Evolutionary conservation across 1,284 basidiomycete species (phyloP), one percentile per base, ranked within the genome.

Genomic region (Acaromyces ingoldii): DNA sequence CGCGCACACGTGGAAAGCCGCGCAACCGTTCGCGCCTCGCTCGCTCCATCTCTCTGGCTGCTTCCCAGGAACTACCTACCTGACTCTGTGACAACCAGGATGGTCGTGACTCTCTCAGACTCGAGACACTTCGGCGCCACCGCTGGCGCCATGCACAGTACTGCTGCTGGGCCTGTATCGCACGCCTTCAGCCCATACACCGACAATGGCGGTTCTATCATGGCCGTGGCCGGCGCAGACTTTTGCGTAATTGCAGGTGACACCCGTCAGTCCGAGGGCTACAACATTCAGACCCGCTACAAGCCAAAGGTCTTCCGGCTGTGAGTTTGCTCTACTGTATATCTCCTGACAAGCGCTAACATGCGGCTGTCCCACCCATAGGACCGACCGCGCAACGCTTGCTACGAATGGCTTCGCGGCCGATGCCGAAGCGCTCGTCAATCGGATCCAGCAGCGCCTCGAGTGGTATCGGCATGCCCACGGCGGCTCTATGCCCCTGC

Each of bases 301-400:
- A 75, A 75, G 58, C 72, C 72, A 55, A 74, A 74, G 46, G 72
- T 74, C n/a, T 68, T 67, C 46, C 68, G 72, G 25, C 62, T 74
- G 45, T 63, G 42, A 38, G 58, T 56, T 7, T 13, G 13, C 17
- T 21, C 38, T 9, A 7, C 28, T 40, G 7, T 9, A 7, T 9
- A 22, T 40, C 29, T 40, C n/a, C 28, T 22, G n/a, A n/a, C n/a
- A n/a, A n/a, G n/a, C n/a, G n/a, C n/a, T n/a, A n/a, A n/a, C n/a
- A n/a, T n/a, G n/a, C 15, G 17, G 19, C 15, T 15, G 19, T 28
- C 48, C 38, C 29, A 5, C 29, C 25, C 39, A 34, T 47, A 60
- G 49, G 17, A 74, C 62, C 36, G 72, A 75, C 61, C 62, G 63
- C 45, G 72, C 72, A 2, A 72, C 70, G 11, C 61, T 75, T 0